These are phyloP conservation scores for Coelastrella sp. DNA, from an alignment of 139 green algal genomes.

Conservation along the genomic window DNA sequence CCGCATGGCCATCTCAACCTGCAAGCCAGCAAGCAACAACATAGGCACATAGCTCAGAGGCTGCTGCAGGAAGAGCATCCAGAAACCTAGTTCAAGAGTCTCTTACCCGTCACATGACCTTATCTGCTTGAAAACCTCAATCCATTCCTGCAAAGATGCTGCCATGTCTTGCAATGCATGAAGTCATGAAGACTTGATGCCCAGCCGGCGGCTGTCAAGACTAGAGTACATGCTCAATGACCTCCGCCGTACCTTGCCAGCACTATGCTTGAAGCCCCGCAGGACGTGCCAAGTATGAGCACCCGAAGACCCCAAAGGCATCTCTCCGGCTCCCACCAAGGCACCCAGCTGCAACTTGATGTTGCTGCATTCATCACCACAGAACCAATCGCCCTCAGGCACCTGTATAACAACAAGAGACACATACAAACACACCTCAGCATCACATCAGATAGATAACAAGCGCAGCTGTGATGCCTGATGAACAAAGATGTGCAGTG, in stretches of 20 bases:
- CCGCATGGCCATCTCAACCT: constrained; percentile 43
- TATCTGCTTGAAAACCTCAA: too few relatives aligned
- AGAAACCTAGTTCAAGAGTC: not conserved
- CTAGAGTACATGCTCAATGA: not conserved
- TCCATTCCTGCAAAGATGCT: too few relatives aligned
- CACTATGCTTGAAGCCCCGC: constrained; percentile 47
- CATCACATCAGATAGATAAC: not conserved
- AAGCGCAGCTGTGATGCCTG: not conserved
- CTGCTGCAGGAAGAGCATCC: not conserved
- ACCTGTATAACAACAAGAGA: constrained; percentile 25
- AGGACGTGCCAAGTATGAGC: constrained; percentile 45
- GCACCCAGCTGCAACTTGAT: constrained; percentile 63
- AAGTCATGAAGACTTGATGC: not conserved
- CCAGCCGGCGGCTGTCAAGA: not conserved
- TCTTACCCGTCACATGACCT: not conserved
- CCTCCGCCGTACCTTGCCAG: constrained; percentile 1
- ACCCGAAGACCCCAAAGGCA: constrained; percentile 23
- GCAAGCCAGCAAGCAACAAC: not conserved
- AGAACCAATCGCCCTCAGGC: constrained; percentile 89
- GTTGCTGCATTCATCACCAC: constrained; percentile 73
- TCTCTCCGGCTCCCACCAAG: constrained; percentile 59
- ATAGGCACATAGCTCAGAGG: not conserved
- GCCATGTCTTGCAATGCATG: not conserved
- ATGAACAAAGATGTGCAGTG: too few relatives aligned
- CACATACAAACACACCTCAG: not conserved